These are phyloP conservation scores for Microbotryum scabiosae DNA, from an alignment of 1,284 basidiomycete genomes.

Conservation along the genomic window DNA sequence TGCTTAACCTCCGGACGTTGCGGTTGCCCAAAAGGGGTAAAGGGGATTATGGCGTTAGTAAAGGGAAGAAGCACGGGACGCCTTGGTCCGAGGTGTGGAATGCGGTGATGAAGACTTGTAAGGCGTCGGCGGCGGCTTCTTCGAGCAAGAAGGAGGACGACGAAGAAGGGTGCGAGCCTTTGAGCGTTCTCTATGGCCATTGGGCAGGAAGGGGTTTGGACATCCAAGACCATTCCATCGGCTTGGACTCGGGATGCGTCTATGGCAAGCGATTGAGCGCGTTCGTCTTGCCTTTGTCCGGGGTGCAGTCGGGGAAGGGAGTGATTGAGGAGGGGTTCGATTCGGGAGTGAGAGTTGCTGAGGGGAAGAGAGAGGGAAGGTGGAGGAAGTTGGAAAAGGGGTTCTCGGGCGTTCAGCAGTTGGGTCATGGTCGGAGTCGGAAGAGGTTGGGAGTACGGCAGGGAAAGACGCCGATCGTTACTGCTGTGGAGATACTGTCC, in stretches of 20 bases:
- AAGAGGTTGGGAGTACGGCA: too few species aligned
- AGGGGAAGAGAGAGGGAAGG: too few species aligned
- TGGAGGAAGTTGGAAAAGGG: too few species aligned
- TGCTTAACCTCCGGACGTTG: slow-evolving; percentile 36
- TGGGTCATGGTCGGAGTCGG: too few species aligned
- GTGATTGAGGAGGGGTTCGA: too few species aligned
- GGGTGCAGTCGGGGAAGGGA: too few species aligned
- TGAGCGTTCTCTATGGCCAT: slow-evolving; percentile 33
- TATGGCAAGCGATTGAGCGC: slow-evolving; percentile 31
- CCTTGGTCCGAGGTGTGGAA: slow-evolving; percentile 33
- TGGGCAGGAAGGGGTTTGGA: slow-evolving; percentile 31
- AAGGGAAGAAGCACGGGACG: slow-evolving; percentile 14
- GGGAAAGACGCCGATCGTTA: too few species aligned
- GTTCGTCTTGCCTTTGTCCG: slow-evolving; percentile 23
- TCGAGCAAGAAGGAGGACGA: neutral
- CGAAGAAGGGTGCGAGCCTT: slow-evolving; percentile 16
- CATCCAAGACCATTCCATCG: slow-evolving; percentile 28
- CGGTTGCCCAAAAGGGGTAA: slow-evolving; percentile 21
- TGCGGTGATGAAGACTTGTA: slow-evolving; percentile 23
- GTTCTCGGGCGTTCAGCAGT: too few species aligned
- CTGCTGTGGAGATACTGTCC: too few species aligned
- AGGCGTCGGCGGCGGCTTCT: neutral
- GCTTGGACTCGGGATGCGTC: slow-evolving; percentile 33
- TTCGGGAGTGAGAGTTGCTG: too few species aligned
- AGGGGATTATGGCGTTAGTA: slow-evolving; percentile 19